Base-by-base conservation (phyloP, 768 basidiomycete genomes). In the Trametes villosa region DNA sequence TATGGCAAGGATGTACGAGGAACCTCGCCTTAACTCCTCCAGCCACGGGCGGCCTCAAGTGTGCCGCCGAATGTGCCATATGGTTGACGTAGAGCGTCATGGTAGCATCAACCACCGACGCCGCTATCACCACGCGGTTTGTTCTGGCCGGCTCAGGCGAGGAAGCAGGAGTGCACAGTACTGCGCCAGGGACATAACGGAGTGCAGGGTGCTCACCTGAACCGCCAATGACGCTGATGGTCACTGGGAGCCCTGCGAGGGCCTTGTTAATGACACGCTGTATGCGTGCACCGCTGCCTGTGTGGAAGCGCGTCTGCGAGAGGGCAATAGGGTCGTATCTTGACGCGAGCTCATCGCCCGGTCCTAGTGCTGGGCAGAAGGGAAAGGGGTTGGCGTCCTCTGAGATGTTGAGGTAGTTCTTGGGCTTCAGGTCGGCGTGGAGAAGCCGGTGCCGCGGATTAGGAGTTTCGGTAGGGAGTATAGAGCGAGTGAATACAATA, bases 351-450 rank as follows among this genome's bases (percentile, higher is more conserved):
- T 82, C 81, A 73, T 98, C 96, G 1, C 86, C 86, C 2, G 89
- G 88, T 2, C 93, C 92, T 70, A 90, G 92, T 1, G 86, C 81
- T 0, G 96, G 96, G 72, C 96, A 99, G 73, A 98, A 99, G 1
- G 81, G 77, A 73, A 99, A 99, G 0, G 96, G 96, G 57, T 82
- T 79, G 24, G 82, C 80, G 15, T 76, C 67, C 38, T 75, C 70
- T 36, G 77, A 66, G 44, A 79, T 75, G 72, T 96, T 94, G 59
- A 97, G 78, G 72, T 96, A 96, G 72, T 96, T 93, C 68, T 89
- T 88, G 0, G 94, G 76, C 49, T 82, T 81, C 34, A 91, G 78
- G 59, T 82, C 77, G 2, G 79, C 76, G 29, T 67, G 57, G 53
- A 61, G 66, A 22, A 67, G 69, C 29, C 53, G 67, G 64, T 74